These are phyloP conservation scores for Geranium brycei DNA, from an alignment of 345 rosid genomes.

Conservation along the genomic window DNA sequence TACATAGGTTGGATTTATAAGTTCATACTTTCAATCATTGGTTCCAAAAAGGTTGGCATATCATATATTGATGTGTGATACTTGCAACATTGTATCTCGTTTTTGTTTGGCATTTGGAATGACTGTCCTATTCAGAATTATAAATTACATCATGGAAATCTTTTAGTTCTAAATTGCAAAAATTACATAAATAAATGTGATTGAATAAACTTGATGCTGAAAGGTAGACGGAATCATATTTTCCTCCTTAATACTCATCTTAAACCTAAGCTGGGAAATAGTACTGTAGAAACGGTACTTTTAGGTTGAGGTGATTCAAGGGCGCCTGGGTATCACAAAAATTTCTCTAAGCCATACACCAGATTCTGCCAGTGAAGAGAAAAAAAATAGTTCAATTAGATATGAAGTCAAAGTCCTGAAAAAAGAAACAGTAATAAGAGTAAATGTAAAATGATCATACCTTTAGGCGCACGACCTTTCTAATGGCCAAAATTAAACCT, in stretches of 20 bases:
- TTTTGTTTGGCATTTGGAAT: not conserved
- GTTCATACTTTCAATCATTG: too few species aligned
- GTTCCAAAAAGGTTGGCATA: too few species aligned
- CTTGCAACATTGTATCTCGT: not conserved
- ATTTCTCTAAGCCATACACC: conserved; percentile 79
- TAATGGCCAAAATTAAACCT: conserved; percentile 67
- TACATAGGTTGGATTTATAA: too few species aligned
- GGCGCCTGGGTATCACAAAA: conserved; percentile 21
- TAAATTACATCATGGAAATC: not conserved
- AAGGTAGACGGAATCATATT: not conserved
- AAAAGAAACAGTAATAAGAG: not conserved
- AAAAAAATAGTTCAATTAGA: conserved; percentile 11
- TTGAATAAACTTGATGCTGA: not conserved
- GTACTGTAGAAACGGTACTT: not conserved
- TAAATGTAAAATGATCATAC: conserved; percentile 21
- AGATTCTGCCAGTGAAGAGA: conserved; percentile 46
- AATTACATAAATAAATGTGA: not conserved
- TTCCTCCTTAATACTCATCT: not conserved
- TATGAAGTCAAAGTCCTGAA: conserved; percentile 8
- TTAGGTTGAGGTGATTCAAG: not conserved
- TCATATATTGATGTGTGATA: not conserved
- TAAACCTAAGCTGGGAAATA: not conserved
- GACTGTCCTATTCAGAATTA: not conserved
- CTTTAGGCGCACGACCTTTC: conserved; percentile 86
- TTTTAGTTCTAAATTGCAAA: too few species aligned